Base-by-base conservation (phyloP, 2,329 filamentous ascomycete species). In the Paecilomyces variotii region DNA sequence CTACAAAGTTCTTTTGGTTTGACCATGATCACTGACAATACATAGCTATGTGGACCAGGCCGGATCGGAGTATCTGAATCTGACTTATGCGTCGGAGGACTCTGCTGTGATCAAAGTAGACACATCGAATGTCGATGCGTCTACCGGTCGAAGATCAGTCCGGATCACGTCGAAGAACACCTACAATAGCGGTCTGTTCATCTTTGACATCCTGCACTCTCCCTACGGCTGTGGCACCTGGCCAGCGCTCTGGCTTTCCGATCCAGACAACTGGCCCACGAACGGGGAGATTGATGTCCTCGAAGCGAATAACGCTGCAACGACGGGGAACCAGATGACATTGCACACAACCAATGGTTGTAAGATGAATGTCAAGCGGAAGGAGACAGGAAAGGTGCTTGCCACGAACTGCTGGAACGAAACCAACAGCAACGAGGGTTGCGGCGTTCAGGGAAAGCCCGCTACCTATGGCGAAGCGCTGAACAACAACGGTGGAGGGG, bases 231-330 rank as follows among this genome's bases (percentile, higher is more conserved):
- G 85, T 66, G 84, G 79, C 2, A 84, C 80, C 25, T 88, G 84
- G 86, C 84, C 84, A 1, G 80, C 87, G 0, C 78, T 89, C 10
- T 89, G 87, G 87, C 76, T 89, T 5, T 78, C 79, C 0, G 86
- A 89, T 68, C 74, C 78, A 0, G 72, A 68, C 63, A 80, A 85
- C 72, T 87, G 86, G 86, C 86, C 87, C 2, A 64, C 69, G 4
- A 78, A 87, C 62, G 86, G 86, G 59, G 86, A 88, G 70, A 86
- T 87, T 60, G 84, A 87, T 67, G 67, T 87, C 26, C 78, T 87
- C 70, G 84, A 87, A 69, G 76, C 82, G 7, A 78, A 79, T 57
- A 86, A 87, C 70, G 70, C 78, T 54, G 84, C 74, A 45, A 73
- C 71, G 2, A 71, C 77, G 14, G 84, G 84, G 32, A 86, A 85